Evolutionary conservation across 768 basidiomycete species (phyloP).

Genomic region (Mycena kentingensis): DNA sequence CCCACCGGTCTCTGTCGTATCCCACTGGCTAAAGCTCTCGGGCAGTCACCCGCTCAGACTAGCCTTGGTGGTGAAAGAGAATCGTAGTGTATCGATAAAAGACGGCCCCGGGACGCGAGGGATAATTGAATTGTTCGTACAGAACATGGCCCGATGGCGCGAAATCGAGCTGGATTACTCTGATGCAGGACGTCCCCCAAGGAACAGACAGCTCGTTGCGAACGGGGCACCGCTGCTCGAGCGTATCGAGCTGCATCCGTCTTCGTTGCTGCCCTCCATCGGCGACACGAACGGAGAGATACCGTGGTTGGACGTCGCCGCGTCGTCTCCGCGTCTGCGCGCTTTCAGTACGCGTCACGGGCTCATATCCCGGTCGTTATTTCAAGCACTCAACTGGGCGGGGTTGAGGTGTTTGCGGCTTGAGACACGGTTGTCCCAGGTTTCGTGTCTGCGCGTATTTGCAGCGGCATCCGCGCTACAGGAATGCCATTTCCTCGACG

Average conservation of each 20-base stretch:
- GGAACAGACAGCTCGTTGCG: no score
- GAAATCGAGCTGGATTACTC: no score
- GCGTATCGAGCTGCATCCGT: no score
- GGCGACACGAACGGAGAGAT: no score
- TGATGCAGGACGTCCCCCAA: no score
- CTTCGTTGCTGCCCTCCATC: no score
- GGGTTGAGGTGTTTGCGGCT: constrained; percentile 10
- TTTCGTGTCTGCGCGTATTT: constrained; percentile 10
- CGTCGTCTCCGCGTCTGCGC: constrained; percentile 9
- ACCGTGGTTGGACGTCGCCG: no score
- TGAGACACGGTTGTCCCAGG: constrained; percentile 11
- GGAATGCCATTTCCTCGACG: constrained; percentile 15
- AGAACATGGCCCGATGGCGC: no score
- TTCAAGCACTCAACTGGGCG: constrained; percentile 10
- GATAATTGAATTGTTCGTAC: not conserved
- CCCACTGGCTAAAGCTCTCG: constrained; percentile 14
- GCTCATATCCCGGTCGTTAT: constrained; percentile 5
- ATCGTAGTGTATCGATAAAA: not conserved
- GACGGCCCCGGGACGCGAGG: not conserved
- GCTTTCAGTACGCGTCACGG: constrained; percentile 12
- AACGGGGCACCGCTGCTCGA: no score
- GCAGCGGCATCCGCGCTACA: constrained; percentile 9
- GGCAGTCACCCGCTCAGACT: constrained; percentile 2
- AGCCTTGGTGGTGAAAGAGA: constrained; percentile 5
- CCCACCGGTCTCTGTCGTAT: constrained; percentile 8